Evolutionary conservation across 441 rosid species (phyloP).

Genomic region (Gossypium schwendimanii): DNA sequence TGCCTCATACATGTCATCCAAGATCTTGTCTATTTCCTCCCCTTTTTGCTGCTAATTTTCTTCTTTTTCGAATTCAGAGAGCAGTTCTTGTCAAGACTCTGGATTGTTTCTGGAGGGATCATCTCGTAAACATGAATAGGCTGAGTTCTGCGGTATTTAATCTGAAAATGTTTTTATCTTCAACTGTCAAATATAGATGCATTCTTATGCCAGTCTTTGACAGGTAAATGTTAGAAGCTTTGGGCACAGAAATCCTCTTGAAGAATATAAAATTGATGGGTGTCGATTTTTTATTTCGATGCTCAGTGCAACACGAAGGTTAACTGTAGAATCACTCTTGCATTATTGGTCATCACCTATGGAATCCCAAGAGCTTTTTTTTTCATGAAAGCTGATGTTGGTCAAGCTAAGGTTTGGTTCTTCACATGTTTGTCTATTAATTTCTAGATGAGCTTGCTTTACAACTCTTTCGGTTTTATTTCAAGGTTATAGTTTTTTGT

Average conservation of each 20-base stretch:
- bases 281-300: conserved; percentile 91
- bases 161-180: conserved; percentile 8
- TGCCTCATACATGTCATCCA: not conserved
- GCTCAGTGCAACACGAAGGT: conserved; percentile 85
- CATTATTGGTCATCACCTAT: conserved; percentile 77
- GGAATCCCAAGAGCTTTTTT: conserved; percentile 67
- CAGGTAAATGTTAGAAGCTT: conserved; percentile 94
- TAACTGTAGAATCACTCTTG: conserved; percentile 72
- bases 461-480: not conserved
- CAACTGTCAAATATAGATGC: conserved; percentile 7
- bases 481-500: not conserved
- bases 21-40: not conserved
- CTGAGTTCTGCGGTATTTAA: conserved; percentile 75
- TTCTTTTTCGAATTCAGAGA: conserved; percentile 44
- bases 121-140: conserved; percentile 91
- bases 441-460: not conserved
- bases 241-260: conserved; percentile 94
- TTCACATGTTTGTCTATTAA: not conserved
- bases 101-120: conserved; percentile 92
- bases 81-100: conserved; percentile 81
- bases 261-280: conserved; percentile 96
- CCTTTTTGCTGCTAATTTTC: conserved; percentile 4
- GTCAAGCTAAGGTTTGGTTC: conserved; percentile 1
- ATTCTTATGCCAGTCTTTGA: conserved; percentile 20
- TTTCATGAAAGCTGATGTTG: conserved; percentile 13